These are phyloP conservation scores for Aphanomyces astaci DNA, from an alignment of 352 stramenopile genomes.

Conservation along the genomic window DNA sequence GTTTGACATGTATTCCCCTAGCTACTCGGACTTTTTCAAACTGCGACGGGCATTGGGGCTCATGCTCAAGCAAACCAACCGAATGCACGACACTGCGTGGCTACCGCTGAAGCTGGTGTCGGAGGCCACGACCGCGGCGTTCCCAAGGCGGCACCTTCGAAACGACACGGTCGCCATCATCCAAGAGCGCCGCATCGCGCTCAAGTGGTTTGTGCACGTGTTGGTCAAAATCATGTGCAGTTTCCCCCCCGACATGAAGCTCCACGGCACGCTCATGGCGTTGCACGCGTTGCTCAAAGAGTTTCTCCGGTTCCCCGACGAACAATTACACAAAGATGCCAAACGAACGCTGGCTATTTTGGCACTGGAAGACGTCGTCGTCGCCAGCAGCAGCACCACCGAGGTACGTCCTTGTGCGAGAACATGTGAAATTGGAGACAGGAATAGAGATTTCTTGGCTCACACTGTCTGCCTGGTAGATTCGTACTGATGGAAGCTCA, in stretches of 20 bases:
- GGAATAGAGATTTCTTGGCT: no score
- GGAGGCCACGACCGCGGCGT: constrained; percentile 38
- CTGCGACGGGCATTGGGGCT: constrained; percentile 51
- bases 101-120: constrained; percentile 46
- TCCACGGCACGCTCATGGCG: constrained; percentile 28
- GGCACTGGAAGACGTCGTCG: constrained; percentile 74
- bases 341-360: constrained; percentile 76
- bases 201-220: constrained; percentile 73
- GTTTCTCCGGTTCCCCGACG: constrained; percentile 79
- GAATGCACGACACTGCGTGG: constrained; percentile 25
- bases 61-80: constrained; percentile 62
- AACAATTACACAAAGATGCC: constrained; percentile 78
- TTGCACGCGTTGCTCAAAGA: constrained; percentile 68
- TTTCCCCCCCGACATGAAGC: constrained; percentile 32
- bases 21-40: constrained; percentile 77
- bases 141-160: constrained; percentile 67
- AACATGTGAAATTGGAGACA: no score
- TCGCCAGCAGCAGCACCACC: constrained; percentile 53
- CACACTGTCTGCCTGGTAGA: not conserved
- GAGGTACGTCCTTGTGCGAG: constrained; percentile 19
- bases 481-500: constrained; percentile 2
- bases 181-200: constrained; percentile 48
- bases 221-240: constrained; percentile 75
- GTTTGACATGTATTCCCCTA: not conserved
- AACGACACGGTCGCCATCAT: constrained; percentile 68